Evolutionary conservation across 106 monocot genomes (phyloP), one percentile per base, ranked within the genome.

Genomic region (Dioscorea zingiberensis): DNA sequence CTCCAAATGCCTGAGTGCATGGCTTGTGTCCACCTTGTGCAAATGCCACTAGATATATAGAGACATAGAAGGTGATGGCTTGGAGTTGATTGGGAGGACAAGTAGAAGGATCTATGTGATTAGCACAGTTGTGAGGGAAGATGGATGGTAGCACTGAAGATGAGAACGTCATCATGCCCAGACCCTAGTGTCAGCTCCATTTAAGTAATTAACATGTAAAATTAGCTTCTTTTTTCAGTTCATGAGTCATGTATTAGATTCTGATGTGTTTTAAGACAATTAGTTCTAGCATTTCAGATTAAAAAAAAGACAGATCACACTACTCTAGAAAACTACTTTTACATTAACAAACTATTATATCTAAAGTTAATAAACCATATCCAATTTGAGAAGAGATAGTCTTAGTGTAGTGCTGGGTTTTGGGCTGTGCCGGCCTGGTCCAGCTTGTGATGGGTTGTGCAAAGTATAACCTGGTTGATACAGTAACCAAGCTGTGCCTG

Each of bases 1-100:
- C 94, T 2, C 89, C 94, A 27, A 94, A 94, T 29, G 94, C 94
- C 64, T 89, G 84, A 26, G 74, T 67, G 30, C 89, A 89, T 0
- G 93, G 93, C 58, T 82, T 94, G 64, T 89, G 84, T 13, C 83
- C 81, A 16, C 84, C 86, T 62, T 94, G 84, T 14, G 94, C 89
- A 17, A 94, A 47, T 13, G 86, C 85, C 13, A 93, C 60, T 1
- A 86, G 51, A 68, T 89, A 93, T 1, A 93, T 47, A 22, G 93
- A 78, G 16, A 62, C 55, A 73, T 72, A 94, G 76, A 89, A 94
- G 64, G 86, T 57, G 68, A 30, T 60, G 5, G 44, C 56, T 54
- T 79, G 78, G 59, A 64, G 44, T 1, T 62, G 15, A 23, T 55
- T 65, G 9, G 77, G 77, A 17, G n/a, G 1, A 75, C 80, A 78